A percentile compares a stretch with the other conserved stretches of the same genome.
These are phyloP conservation scores for Vaccinium myrtillus DNA, from an alignment of 148 eudicot species.

Conservation along the genomic window DNA sequence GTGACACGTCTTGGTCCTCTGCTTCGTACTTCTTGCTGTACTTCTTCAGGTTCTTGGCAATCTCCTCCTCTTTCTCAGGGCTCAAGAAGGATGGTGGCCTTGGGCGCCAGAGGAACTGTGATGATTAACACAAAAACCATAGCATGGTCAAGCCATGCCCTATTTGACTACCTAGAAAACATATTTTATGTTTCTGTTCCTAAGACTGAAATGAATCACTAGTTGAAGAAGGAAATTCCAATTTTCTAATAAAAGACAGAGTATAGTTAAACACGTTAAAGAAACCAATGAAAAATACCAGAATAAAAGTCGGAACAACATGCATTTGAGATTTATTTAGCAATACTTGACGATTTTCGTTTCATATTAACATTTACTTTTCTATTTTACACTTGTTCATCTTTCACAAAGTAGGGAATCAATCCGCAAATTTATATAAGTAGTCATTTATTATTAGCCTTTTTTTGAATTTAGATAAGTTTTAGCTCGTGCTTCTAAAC, in stretches of 20 bases:
- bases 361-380: too few relatives aligned
- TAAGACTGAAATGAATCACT: too few relatives aligned
- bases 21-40: constrained; percentile 92
- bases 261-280: neutral
- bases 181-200: too few relatives aligned
- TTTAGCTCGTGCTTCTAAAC: neutral
- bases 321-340: neutral
- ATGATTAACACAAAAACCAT: neutral
- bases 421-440: neutral
- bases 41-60: constrained; percentile 79
- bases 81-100: constrained; percentile 81
- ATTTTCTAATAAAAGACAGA: neutral
- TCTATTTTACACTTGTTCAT: too few relatives aligned
- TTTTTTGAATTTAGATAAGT: too few relatives aligned
- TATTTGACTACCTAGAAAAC: neutral
- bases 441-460: neutral
- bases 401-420: neutral
- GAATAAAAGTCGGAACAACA: neutral
- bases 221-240: neutral
- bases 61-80: constrained; percentile 90
- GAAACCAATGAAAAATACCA: neutral
- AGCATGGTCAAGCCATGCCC: neutral
- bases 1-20: constrained; percentile 84
- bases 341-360: neutral
- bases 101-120: constrained; percentile 84